phyloP scores from a whole-genome alignment of 495 filamentous ascomycete species.

The Daldinia vernicosa region DNA sequence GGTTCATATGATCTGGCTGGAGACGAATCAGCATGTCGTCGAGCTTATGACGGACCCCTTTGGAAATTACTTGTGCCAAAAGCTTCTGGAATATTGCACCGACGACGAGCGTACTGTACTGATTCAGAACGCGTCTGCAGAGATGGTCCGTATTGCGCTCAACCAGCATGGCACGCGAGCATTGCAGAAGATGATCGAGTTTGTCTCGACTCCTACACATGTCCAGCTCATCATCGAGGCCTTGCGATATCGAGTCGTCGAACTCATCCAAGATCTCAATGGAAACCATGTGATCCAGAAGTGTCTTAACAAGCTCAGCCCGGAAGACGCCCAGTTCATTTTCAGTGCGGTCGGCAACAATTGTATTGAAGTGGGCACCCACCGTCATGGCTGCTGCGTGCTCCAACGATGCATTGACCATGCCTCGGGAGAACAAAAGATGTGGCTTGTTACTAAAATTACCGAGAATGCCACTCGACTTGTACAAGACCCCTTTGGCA shows the following conservation, averaged over 20 bases:
- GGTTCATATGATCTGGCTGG: constrained; percentile 89
- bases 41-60: constrained; percentile 99
- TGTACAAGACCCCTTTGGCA: constrained; percentile 96
- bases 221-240: constrained; percentile 84
- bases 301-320: constrained; percentile 89
- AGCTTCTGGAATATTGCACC: constrained; percentile 89
- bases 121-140: constrained; percentile 83
- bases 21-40: constrained; percentile 89
- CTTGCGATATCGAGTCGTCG: constrained; percentile 80
- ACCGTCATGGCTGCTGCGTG: constrained; percentile 97
- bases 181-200: constrained; percentile 99
- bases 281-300: constrained; percentile 99
- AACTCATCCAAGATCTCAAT: constrained; percentile 94
- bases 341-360: constrained; percentile 88
- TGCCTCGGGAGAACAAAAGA: constrained; percentile 87
- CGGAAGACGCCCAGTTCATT: constrained; percentile 90
- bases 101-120: constrained; percentile 93
- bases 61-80: constrained; percentile 98
- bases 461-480: constrained; percentile 81
- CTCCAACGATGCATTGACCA: constrained; percentile 98
- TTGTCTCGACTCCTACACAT: constrained; percentile 79
- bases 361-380: constrained; percentile 91
- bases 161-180: constrained; percentile 97
- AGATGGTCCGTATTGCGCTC: constrained; percentile 89
- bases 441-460: constrained; percentile 84